Evolutionary conservation across 2,329 filamentous ascomycete genomes (phyloP), one percentile per base, ranked within the genome.

Genomic region (Amylocarpus encephaloides): DNA sequence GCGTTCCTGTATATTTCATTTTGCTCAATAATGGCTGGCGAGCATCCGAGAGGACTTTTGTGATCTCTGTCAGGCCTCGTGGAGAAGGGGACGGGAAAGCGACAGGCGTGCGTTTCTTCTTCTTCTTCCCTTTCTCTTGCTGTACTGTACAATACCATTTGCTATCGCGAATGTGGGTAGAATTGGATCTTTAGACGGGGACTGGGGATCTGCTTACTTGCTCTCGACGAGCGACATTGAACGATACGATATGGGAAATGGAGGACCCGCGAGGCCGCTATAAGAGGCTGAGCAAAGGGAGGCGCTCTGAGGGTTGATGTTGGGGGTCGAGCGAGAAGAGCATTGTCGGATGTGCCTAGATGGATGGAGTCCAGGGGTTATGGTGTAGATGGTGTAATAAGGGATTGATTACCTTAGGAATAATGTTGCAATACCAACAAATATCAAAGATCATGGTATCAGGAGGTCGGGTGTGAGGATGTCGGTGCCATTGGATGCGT

Each of bases 71-170:
- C 13, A n/a, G 22, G n/a, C 5, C 26, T 30, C 5, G n/a, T n/a
- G n/a, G 6, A 18, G 19, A n/a, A 33, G 18, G 5, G 15, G 19
- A 15, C 13, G 29, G 16, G 16, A 26, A 12, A n/a, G 10, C 13
- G 18, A 33, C n/a, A 22, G 6, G 18, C 40, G 40, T 19, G 42
- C 26, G 43, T 33, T 22, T 38, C 6, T 40, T 5, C 5, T 40
- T 19, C 19, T 18, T 40, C n/a, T n/a, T n/a, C n/a, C n/a, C n/a
- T n/a, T n/a, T n/a, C n/a, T n/a, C n/a, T n/a, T n/a, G n/a, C n/a
- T n/a, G n/a, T 40, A 33, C 41, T 48, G 45, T 48, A 48, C 45
- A 48, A 48, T 48, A 48, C 45, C 45, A 48, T 41, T 41, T 33
- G 35, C 34, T 48, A 33, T 33, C 7, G 35, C 26, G 36, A 15